Base-by-base conservation (phyloP, 202 grass and related monocot genomes). In the Eragrostis tef region DNA sequence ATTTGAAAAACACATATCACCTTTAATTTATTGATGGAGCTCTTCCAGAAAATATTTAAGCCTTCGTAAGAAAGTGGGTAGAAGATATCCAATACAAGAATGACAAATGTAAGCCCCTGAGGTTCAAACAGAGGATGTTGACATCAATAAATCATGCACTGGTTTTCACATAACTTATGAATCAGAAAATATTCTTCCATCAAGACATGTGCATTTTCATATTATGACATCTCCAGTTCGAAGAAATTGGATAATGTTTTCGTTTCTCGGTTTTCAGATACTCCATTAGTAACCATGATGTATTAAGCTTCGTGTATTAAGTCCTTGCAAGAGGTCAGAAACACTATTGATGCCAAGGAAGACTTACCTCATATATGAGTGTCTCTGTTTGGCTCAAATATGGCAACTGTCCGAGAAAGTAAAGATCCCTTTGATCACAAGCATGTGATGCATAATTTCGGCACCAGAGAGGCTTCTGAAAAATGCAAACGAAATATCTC, bases 391-490 rank as follows among this genome's bases (percentile, higher is more conserved):
- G 91, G 50, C 49, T 90, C 41, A 98, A 88, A 68, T 94, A 98
- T 43, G 95, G 95, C 68, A 98, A 80, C 77, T 94, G 84, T 10
- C 95, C 95, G 46, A 98, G 95, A 89, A 82, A 94, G 87, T 88
- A 98, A 47, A 86, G 21, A 70, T 94, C 90, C 83, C 95, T 93
- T 81, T 98, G 88, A 66, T 89, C 83, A 81, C 94, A 97, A 81
- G 90, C 81, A 79, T 90, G 15, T 13, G 57, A 11, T 64, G 20
- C 79, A 86, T 92, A 75, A 27, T 85, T 92, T 36, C 67, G 67
- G 88, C 94, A 97, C 94, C 94, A 97, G 6, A 94, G 84, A 82
- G 94, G 94, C 71, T 91, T 94, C 94, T 97, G 89, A 80, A 80
- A 94, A 88, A 83, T 65, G 48, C 67, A 88, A 83, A 51, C 13